Evolutionary conservation across 1,139 yeast genomes (phyloP).

Genomic region (Candida tropicalis): DNA sequence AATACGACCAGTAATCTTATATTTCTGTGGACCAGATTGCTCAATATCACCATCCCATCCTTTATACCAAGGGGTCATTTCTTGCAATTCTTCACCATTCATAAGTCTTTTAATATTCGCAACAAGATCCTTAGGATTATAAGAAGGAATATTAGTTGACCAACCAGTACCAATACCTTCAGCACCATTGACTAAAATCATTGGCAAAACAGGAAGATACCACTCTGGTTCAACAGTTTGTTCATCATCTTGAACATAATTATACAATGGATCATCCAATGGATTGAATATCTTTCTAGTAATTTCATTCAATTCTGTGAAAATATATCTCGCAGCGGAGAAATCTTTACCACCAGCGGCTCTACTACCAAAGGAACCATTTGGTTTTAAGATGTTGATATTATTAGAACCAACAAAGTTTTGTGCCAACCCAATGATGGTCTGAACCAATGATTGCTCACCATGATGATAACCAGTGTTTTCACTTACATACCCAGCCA

Average conservation of each 20-base stretch:
- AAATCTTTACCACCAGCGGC: constrained; percentile 98
- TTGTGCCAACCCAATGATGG: constrained; percentile 93
- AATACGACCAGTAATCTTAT: constrained; percentile 74
- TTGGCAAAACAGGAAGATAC: constrained; percentile 92
- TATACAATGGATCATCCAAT: constrained; percentile 76
- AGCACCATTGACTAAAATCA: constrained; percentile 90
- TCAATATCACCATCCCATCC: constrained; percentile 93
- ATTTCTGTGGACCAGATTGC: constrained; percentile 63
- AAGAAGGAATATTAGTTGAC: constrained; percentile 93
- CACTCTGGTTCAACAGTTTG: constrained; percentile 94
- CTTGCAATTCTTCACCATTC: constrained; percentile 69
- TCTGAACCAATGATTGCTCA: constrained; percentile 82
- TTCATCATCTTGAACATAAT: constrained; percentile 90
- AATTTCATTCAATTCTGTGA: constrained; percentile 77
- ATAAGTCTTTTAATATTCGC: constrained; percentile 70
- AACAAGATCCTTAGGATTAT: constrained; percentile 84
- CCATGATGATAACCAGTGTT: constrained; percentile 97
- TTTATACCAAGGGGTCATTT: constrained; percentile 92
- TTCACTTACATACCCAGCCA: constrained; percentile 88
- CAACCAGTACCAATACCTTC: constrained; percentile 99
- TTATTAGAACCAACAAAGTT: constrained; percentile 94
- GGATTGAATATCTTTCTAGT: constrained; percentile 79
- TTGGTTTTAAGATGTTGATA: constrained; percentile 80
- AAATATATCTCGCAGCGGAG: constrained; percentile 97
- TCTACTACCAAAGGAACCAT: constrained; percentile 97